phyloP scores from a whole-genome alignment of 495 filamentous ascomycete species.

The Xylaria palmicola region DNA sequence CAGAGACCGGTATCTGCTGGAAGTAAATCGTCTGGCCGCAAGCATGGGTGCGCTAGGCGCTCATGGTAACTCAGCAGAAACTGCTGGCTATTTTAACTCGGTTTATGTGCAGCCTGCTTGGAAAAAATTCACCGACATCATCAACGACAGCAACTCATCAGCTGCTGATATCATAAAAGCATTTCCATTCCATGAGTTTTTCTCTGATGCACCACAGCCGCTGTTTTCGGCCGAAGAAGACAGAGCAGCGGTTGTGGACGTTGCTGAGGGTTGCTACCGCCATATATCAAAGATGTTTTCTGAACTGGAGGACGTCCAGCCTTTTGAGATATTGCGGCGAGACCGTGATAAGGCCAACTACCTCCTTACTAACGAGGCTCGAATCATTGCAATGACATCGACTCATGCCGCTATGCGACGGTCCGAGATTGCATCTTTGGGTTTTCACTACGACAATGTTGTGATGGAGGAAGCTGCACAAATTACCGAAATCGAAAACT shows the following conservation, averaged over 20 bases:
- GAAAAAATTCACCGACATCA: constrained; percentile 74
- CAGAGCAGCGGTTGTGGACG: constrained; percentile 69
- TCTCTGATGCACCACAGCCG: constrained; percentile 82
- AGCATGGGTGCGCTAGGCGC: constrained; percentile 84
- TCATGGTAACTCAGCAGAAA: constrained; percentile 94
- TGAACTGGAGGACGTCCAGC: constrained; percentile 88
- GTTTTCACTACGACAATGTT: constrained; percentile 97
- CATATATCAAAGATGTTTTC: constrained; percentile 91
- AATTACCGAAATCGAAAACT: constrained; percentile 96
- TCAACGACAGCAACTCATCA: constrained; percentile 49
- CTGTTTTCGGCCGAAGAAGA: constrained; percentile 67
- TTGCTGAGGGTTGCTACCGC: constrained; percentile 81
- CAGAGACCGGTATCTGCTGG: constrained; percentile 70
- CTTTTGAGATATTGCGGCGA: constrained; percentile 88
- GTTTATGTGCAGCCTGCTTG: constrained; percentile 89
- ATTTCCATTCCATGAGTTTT: constrained; percentile 91
- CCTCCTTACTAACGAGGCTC: constrained; percentile 88
- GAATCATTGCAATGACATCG: constrained; percentile 96
- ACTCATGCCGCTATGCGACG: constrained; percentile 98
- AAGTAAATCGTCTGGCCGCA: constrained; percentile 82
- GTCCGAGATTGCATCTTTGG: constrained; percentile 83
- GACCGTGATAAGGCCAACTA: constrained; percentile 93
- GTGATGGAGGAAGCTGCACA: constrained; percentile 99
- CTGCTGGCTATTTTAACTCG: constrained; percentile 90
- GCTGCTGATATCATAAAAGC: constrained; percentile 62